Percentiles rank a stretch among this genome's conserved stretches.
Evolutionary conservation across 2,329 filamentous ascomycete species (phyloP).

Genomic region (Xylaria sp.): DNA sequence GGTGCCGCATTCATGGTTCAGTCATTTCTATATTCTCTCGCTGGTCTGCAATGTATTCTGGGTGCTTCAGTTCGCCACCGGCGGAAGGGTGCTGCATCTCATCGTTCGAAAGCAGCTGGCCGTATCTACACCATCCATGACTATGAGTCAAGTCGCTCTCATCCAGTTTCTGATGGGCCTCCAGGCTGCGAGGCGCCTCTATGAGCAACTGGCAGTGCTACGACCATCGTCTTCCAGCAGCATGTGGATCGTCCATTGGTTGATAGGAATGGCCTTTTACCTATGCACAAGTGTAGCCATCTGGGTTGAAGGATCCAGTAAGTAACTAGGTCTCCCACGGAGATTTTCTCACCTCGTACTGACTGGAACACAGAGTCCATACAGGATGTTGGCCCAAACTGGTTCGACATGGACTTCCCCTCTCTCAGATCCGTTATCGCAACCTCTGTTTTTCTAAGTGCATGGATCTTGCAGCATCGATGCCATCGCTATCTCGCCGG

Average conservation of each 20-base stretch:
- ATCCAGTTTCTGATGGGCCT: conserved; percentile 68
- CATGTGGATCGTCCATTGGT: conserved; percentile 85
- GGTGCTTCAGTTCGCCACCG: conserved; percentile 55
- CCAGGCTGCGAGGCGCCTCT: conserved; percentile 70
- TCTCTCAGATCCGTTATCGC: conserved; percentile 49
- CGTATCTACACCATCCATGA: conserved; percentile 43
- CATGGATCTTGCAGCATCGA: conserved; percentile 67
- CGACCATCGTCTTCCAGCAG: conserved; percentile 62
- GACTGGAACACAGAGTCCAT: conserved; percentile 31
- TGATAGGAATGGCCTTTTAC: conserved; percentile 75
- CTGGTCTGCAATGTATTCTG: conserved; percentile 68
- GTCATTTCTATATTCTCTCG: conserved; percentile 77
- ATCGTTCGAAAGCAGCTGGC: conserved; percentile 39
- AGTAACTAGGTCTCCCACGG: conserved; percentile 26
- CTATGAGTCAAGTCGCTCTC: conserved; percentile 55
- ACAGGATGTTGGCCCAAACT: conserved; percentile 22
- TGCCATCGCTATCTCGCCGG: conserved; percentile 66
- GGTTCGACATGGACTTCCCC: conserved; percentile 29
- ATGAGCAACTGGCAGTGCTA: conserved; percentile 63
- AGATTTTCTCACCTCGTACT: conserved; percentile 14
- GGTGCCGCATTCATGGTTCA: conserved; percentile 86
- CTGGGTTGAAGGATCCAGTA: conserved; percentile 79
- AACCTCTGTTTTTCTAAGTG: conserved; percentile 60
- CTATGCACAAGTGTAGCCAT: conserved; percentile 64
- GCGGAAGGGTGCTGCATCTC: conserved; percentile 48